Base-by-base conservation (phyloP, 139 green algal species). In the Ulvella scutata region DNA sequence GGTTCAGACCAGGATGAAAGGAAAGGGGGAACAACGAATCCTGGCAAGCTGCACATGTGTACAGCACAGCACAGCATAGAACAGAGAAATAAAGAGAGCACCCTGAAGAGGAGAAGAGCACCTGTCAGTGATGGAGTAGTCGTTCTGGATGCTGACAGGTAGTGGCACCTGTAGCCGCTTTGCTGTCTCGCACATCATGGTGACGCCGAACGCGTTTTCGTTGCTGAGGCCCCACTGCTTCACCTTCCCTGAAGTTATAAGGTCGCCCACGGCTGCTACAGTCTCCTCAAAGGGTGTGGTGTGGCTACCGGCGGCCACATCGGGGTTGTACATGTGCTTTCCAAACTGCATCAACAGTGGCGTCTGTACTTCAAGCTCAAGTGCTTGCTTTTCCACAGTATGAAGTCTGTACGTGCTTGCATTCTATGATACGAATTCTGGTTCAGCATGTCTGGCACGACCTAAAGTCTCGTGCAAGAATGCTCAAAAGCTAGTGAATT, bases 171-270 rank as follows among this genome's bases (percentile, higher is more conserved):
- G 86, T 44, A 93, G 79, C 29, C 75, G 62, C 76, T 86, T 84
- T 44, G 89, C 87, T 1, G 80, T 75, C 79, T 88, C 79, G 38
- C 79, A 86, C 37, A 90, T 85, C 73, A 84, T 75, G 43, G 78
- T 83, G 74, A 93, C 76, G 1, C 90, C 91, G 40, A 84, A 95
- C 7, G 85, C 82, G 9, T 87, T 93, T 73, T 96, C 91, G 77
- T 96, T 96, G 78, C 76, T 88, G 2, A 96, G 72, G 2, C 91
- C 91, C 82, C 90, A 92, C 72, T 92, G 61, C 34, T 78, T 77
- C 72, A 96, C 86, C 82, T 96, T 96, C 26, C 91, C 91, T 61
- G 84, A 83, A 62, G 81, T 75, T 60, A 95, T 83, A 17, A 95
- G 81, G 29, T 86, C 82, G 2, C 79, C 82, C 77, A 90, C 88